These are phyloP conservation scores for Phytophthora aleatoria DNA, from an alignment of 352 stramenopile genomes.

Conservation along the genomic window DNA sequence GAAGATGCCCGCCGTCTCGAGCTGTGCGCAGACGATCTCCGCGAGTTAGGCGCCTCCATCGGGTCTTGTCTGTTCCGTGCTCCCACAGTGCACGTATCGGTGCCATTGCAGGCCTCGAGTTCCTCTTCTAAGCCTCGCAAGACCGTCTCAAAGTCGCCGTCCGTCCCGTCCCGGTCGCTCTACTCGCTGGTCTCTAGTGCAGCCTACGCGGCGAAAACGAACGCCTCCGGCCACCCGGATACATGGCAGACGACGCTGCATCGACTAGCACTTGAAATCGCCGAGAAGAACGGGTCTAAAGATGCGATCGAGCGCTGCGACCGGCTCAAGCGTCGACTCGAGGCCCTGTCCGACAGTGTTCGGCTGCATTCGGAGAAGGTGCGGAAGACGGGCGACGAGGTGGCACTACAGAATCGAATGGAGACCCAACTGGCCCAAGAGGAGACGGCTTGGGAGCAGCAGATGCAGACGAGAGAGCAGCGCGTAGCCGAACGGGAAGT, in stretches of 20 bases:
- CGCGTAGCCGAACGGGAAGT: slow-evolving; percentile 52
- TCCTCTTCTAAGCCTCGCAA: slow-evolving; percentile 15
- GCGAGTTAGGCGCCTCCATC: slow-evolving; percentile 30
- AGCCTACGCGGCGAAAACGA: slow-evolving; percentile 31
- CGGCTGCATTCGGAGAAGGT: slow-evolving; percentile 43
- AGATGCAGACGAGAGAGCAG: slow-evolving; percentile 59
- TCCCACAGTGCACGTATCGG: slow-evolving; percentile 7
- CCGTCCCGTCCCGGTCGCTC: slow-evolving; percentile 32
- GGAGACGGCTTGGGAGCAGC: slow-evolving; percentile 61
- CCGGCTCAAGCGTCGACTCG: slow-evolving; percentile 42
- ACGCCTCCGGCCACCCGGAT: slow-evolving; percentile 10
- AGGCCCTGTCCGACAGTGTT: slow-evolving; percentile 48
- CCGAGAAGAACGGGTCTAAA: slow-evolving; percentile 11
- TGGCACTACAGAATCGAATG: slow-evolving; percentile 55
- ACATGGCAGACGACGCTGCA: slow-evolving; percentile 40
- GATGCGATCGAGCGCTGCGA: slow-evolving; percentile 34
- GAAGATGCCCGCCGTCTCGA: slow-evolving; percentile 33
- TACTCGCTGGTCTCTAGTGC: slow-evolving; percentile 47
- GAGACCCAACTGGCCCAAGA: slow-evolving; percentile 60
- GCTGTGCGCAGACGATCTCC: slow-evolving; percentile 40
- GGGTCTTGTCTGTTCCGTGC: slow-evolving; percentile 32
- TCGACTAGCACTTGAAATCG: slow-evolving; percentile 29
- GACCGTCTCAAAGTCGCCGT: slow-evolving; percentile 1
- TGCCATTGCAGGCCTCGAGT: slow-evolving; percentile 21
- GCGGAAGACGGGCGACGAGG: slow-evolving; percentile 38